Evolutionary conservation across 345 rosid genomes (phyloP).

Genomic region (Sonneratia alba): DNA sequence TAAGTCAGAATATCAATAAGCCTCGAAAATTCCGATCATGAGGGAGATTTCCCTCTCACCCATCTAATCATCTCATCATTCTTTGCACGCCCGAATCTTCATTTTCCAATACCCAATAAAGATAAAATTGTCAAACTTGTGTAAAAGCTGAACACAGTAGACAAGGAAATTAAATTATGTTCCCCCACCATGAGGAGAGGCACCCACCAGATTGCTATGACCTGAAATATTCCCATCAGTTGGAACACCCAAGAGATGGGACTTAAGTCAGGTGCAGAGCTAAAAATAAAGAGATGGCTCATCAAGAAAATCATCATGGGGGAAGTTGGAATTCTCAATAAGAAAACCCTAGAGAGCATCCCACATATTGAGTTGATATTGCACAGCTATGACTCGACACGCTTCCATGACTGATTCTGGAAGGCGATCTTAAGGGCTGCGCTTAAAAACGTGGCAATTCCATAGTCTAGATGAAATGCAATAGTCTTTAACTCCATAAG

Average conservation of each 20-base stretch:
- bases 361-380: background rate
- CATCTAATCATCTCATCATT: background rate
- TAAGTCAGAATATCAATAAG: background rate
- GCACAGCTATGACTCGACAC: slow-evolving; percentile 11
- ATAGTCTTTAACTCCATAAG: too few species aligned
- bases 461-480: background rate
- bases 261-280: background rate
- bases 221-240: background rate
- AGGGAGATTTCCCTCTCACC: background rate
- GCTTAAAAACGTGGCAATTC: background rate
- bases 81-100: background rate
- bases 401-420: slow-evolving; percentile 7
- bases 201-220: background rate
- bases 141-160: background rate
- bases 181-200: background rate
- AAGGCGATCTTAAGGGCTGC: slow-evolving; percentile 13
- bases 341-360: slow-evolving; percentile 6
- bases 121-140: background rate
- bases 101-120: background rate
- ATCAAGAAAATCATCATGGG: background rate
- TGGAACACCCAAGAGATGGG: background rate
- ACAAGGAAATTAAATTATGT: background rate
- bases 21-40: background rate
- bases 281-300: background rate
- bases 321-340: background rate